Conservation (phyloP, 2,329 filamentous ascomycete genomes). For the Trichoderma asperellum region DNA sequence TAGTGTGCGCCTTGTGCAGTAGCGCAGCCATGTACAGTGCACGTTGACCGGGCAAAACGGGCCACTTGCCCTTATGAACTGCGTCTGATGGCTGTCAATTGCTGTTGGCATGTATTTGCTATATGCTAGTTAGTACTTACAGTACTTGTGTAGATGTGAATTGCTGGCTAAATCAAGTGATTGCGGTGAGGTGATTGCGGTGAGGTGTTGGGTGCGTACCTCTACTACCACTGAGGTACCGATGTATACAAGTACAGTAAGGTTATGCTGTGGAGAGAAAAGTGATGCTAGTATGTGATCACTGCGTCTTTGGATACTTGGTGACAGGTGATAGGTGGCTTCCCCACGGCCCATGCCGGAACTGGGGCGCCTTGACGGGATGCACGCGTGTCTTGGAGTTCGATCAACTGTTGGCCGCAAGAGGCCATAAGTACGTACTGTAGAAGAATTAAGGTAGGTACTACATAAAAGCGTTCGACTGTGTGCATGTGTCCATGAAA, state of each 20-base stretch:
- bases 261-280: neutral
- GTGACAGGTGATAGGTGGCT: neutral
- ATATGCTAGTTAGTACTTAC: neutral
- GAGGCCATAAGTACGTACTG: too few relatives aligned
- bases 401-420: neutral
- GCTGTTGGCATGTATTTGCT: neutral
- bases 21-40: conserved; percentile 1
- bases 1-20: conserved; percentile 13
- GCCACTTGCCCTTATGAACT: neutral
- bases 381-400: too few relatives aligned
- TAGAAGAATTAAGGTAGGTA: too few relatives aligned
- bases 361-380: neutral
- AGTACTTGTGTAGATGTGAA: neutral
- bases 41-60: conserved; percentile 4
- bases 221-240: too few relatives aligned
- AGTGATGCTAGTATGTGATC: neutral
- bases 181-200: neutral
- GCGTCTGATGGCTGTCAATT: neutral
- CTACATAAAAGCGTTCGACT: too few relatives aligned
- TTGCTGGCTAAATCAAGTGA: neutral
- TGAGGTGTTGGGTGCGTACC: neutral
- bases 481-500: too few relatives aligned
- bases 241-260: neutral
- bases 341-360: conserved; percentile 1
- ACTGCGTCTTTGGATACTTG: conserved; percentile 7